Evolutionary conservation across 495 filamentous ascomycete species (phyloP).

Genomic region (Tuber borchii): DNA sequence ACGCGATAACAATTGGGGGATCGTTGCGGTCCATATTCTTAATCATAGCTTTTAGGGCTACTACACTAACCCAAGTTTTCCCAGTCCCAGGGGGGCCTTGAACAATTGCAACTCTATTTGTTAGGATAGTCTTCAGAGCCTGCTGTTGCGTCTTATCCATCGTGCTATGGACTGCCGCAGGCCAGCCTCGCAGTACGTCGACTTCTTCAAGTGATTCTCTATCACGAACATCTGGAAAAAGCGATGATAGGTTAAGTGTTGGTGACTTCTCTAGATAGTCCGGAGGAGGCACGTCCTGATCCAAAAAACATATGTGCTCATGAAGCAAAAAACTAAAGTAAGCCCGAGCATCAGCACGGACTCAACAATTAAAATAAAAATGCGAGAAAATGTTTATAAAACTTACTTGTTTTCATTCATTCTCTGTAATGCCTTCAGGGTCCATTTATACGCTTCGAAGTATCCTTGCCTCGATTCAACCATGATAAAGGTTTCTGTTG

Average conservation of each 20-base stretch:
- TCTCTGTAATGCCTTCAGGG: constrained; percentile 66
- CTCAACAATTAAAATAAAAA: constrained; percentile 45
- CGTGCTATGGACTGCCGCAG: constrained; percentile 46
- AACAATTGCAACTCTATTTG: constrained; percentile 66
- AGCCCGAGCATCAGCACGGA: constrained; percentile 38
- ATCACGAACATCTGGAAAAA: constrained; percentile 40
- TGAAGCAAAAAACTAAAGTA: constrained; percentile 51
- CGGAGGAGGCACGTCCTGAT: constrained; percentile 48
- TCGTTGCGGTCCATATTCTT: constrained; percentile 54
- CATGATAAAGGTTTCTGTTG: constrained; percentile 67
- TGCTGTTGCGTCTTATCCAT: constrained; percentile 64
- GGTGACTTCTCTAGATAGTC: constrained; percentile 49
- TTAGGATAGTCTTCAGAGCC: constrained; percentile 64
- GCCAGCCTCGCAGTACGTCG: constrained; percentile 51
- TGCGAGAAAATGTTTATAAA: not conserved
- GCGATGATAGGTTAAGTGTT: constrained; percentile 47
- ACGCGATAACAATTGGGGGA: constrained; percentile 69
- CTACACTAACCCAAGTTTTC: constrained; percentile 39
- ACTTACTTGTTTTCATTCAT: constrained; percentile 56
- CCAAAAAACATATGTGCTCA: constrained; percentile 54
- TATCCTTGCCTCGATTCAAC: constrained; percentile 64
- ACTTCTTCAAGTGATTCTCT: constrained; percentile 44
- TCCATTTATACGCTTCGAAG: constrained; percentile 67
- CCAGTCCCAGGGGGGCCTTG: constrained; percentile 92
- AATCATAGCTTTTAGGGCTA: constrained; percentile 63